phyloP scores from a whole-genome alignment of 202 grass and related monocot species.

The Setaria viridis region DNA sequence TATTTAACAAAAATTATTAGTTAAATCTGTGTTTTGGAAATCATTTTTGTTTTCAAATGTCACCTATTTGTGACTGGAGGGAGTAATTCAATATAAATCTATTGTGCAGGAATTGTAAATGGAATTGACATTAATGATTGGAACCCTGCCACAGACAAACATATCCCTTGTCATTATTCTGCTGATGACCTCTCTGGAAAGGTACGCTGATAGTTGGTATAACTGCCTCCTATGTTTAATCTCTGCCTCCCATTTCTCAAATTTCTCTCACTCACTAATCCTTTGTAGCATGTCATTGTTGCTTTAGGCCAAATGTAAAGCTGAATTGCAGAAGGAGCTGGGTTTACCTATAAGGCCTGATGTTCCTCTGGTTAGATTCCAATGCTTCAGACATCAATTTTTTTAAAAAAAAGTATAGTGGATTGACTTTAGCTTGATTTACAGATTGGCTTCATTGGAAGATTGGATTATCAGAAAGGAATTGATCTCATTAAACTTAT shows the following conservation, averaged over 20 bases:
- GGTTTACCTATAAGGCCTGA: slow-evolving; percentile 72
- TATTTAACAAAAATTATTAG: background rate
- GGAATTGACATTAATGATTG: slow-evolving; percentile 92
- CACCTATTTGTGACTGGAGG: background rate
- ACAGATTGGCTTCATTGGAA: slow-evolving; percentile 99
- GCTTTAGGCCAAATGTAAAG: slow-evolving; percentile 87
- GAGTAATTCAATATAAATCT: slow-evolving; percentile 34
- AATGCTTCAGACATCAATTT: background rate
- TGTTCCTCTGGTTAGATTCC: slow-evolving; percentile 74
- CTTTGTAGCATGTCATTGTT: slow-evolving; percentile 29
- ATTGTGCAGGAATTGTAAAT: slow-evolving; percentile 81
- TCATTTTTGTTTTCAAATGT: background rate
- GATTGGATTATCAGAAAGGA: slow-evolving; percentile 97
- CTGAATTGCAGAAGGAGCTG: slow-evolving; percentile 82
- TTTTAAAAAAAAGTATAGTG: slow-evolving; percentile 18
- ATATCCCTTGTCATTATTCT: slow-evolving; percentile 83
- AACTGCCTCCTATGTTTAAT: slow-evolving; percentile 6
- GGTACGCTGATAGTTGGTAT: slow-evolving; percentile 42
- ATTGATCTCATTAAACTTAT: slow-evolving; percentile 81
- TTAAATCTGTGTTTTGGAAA: background rate
- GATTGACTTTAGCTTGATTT: slow-evolving; percentile 44
- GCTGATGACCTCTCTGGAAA: slow-evolving; percentile 92
- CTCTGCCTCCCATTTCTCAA: background rate
- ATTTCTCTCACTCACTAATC: slow-evolving; percentile 21
- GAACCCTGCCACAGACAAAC: slow-evolving; percentile 76